Conservation (phyloP, 2,329 filamentous ascomycete genomes). For the Botrytis squamosa region DNA sequence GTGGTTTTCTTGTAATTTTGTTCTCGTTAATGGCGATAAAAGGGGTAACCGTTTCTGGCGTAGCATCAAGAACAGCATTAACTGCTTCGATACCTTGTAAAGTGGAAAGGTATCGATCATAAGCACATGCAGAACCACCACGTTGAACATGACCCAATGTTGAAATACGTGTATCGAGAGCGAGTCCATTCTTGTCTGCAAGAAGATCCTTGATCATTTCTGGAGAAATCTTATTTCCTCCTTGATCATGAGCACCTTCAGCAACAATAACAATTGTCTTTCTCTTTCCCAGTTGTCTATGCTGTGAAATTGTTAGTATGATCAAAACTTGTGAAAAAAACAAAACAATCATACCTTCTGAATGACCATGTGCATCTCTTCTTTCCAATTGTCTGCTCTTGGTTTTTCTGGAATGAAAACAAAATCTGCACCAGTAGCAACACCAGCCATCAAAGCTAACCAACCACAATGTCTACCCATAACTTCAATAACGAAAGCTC, state of each 20-base stretch:
- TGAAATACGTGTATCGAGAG: slow-evolving; percentile 88
- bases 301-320: slow-evolving; percentile 49
- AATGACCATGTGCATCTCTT: slow-evolving; percentile 81
- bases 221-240: slow-evolving; percentile 81
- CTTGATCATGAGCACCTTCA: slow-evolving; percentile 83
- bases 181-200: slow-evolving; percentile 71
- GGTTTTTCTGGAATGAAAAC: slow-evolving; percentile 96
- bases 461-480: slow-evolving; percentile 99
- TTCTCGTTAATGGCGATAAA: slow-evolving; percentile 98
- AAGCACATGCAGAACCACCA: slow-evolving; percentile 87
- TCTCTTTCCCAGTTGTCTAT: slow-evolving; percentile 84
- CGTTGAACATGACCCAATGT: slow-evolving; percentile 97
- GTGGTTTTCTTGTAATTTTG: slow-evolving; percentile 87
- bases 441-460: slow-evolving; percentile 93
- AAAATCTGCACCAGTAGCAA: slow-evolving; percentile 93
- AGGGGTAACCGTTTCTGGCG: slow-evolving; percentile 83
- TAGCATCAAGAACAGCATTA: slow-evolving; percentile 84
- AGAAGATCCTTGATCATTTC: slow-evolving; percentile 83
- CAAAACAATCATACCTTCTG: slow-evolving; percentile 53
- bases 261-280: slow-evolving; percentile 98
- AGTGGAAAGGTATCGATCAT: slow-evolving; percentile 90
- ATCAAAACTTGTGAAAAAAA: neutral
- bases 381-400: slow-evolving; percentile 80
- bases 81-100: slow-evolving; percentile 94
- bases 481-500: slow-evolving; percentile 96